Evolutionary conservation across 73 alveolate genomes (phyloP).

Genomic region (Paramecium sonneborni): DNA sequence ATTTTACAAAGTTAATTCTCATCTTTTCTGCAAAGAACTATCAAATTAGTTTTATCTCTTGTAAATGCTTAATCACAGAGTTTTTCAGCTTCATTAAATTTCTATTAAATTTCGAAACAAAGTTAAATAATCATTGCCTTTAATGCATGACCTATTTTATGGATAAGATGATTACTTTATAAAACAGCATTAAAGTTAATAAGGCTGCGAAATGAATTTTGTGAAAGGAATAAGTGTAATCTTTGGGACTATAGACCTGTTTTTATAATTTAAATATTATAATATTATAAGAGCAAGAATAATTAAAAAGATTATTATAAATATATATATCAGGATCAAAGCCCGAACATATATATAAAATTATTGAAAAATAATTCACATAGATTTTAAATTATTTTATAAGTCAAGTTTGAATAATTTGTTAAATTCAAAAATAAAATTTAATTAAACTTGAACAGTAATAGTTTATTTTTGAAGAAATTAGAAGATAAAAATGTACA

Average conservation of each 20-base stretch:
- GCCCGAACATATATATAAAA: background rate
- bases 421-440: background rate
- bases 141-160: too few species aligned
- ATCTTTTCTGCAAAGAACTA: too few species aligned
- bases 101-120: too few species aligned
- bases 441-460: background rate
- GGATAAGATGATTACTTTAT: too few species aligned
- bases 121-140: too few species aligned
- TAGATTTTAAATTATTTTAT: background rate
- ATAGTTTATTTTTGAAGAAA: background rate
- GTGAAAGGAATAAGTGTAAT: too few species aligned
- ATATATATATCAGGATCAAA: background rate
- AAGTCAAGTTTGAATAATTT: background rate
- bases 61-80: too few species aligned
- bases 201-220: too few species aligned
- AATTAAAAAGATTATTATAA: background rate
- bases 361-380: background rate
- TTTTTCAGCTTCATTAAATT: too few species aligned
- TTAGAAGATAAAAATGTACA: background rate
- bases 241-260: background rate
- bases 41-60: too few species aligned
- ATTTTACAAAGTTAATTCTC: too few species aligned
- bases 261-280: background rate
- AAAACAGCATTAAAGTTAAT: too few species aligned
- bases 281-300: background rate